These are phyloP conservation scores for Candida khao-thaluensis DNA, from an alignment of 805 yeast genomes.

Conservation along the genomic window DNA sequence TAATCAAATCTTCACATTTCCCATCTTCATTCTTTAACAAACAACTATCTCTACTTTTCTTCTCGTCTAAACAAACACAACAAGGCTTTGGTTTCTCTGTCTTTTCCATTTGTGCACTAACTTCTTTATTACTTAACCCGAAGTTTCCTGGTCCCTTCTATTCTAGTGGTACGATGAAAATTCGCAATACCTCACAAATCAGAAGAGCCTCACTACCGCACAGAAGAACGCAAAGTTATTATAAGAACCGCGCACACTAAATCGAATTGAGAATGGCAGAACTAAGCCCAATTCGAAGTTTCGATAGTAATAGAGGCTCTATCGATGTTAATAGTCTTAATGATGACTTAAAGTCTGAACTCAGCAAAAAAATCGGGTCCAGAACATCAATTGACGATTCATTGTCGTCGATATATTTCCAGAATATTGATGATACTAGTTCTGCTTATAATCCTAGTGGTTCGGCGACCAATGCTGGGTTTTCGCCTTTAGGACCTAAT, in stretches of 20 bases:
- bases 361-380: slow-evolving; percentile 3
- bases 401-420: slow-evolving; percentile 28
- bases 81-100: slow-evolving; percentile 82
- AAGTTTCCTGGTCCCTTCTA: background rate
- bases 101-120: background rate
- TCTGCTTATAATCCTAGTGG: background rate
- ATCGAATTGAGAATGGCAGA: too few relatives aligned
- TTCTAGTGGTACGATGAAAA: background rate
- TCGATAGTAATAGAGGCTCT: slow-evolving; percentile 9
- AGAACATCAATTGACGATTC: slow-evolving; percentile 34
- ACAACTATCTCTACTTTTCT: slow-evolving; percentile 83
- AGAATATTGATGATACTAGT: slow-evolving; percentile 18
- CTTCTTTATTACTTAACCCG: background rate
- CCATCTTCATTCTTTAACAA: slow-evolving; percentile 74
- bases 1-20: slow-evolving; percentile 71
- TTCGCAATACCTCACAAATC: too few relatives aligned
- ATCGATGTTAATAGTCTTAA: slow-evolving; percentile 20
- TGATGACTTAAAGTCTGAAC: slow-evolving; percentile 28
- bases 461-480: slow-evolving; percentile 11
- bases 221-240: too few relatives aligned
- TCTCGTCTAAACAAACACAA: slow-evolving; percentile 89
- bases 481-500: slow-evolving; percentile 66
- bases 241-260: too few relatives aligned
- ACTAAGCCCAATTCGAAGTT: slow-evolving; percentile 4
- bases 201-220: too few relatives aligned